These are phyloP conservation scores for Colletotrichum cordylinicola DNA, from an alignment of 2,329 filamentous ascomycete species.

Conservation along the genomic window DNA sequence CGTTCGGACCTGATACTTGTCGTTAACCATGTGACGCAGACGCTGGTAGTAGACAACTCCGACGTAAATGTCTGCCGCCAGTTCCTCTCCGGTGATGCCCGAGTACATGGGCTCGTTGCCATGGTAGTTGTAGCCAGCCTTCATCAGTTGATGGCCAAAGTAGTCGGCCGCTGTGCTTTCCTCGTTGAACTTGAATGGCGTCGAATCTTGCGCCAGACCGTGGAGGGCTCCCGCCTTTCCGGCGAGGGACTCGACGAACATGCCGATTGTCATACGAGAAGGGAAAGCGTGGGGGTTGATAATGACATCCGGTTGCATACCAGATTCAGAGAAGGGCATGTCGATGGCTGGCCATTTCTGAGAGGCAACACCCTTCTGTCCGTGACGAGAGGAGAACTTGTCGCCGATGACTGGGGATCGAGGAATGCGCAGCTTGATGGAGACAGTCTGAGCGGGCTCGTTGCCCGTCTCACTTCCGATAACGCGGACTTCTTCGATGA, in stretches of 20 bases:
- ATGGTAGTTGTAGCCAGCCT: constrained; percentile 97
- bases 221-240: constrained; percentile 95
- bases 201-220: constrained; percentile 93
- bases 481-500: constrained; percentile 90
- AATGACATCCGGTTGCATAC: constrained; percentile 96
- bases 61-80: constrained; percentile 94
- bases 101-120: constrained; percentile 99
- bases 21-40: constrained; percentile 98
- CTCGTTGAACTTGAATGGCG: constrained; percentile 94
- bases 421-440: constrained; percentile 91
- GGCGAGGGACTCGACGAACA: constrained; percentile 97
- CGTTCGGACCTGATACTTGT: constrained; percentile 98
- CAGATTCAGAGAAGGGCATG: constrained; percentile 96
- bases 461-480: constrained; percentile 84
- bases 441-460: constrained; percentile 86
- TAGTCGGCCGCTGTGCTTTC: constrained; percentile 90
- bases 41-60: constrained; percentile 98
- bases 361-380: constrained; percentile 95
- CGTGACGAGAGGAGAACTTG: constrained; percentile 98
- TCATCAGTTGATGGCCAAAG: constrained; percentile 94
- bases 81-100: constrained; percentile 93
- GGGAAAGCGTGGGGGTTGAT: constrained; percentile 99
- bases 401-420: constrained; percentile 93
- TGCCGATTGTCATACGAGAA: constrained; percentile 99
- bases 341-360: constrained; percentile 94